Evolutionary conservation across 2,329 filamentous ascomycete genomes (phyloP), one percentile per base, ranked within the genome.

Genomic region (Trichoderma sp.): DNA sequence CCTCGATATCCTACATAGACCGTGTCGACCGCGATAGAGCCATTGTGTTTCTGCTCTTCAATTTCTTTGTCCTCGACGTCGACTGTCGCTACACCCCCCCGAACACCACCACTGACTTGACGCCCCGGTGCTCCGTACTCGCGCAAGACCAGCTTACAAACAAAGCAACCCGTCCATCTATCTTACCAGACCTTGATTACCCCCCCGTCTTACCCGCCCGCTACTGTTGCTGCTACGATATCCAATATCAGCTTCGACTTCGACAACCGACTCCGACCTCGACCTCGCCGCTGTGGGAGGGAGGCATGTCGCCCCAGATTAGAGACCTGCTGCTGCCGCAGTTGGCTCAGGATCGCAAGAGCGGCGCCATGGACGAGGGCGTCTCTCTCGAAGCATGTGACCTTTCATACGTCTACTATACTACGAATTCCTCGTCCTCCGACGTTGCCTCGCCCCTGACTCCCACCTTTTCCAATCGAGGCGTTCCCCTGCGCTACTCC

Each of bases 381-480:
- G 80, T 78, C 75, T 79, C 77, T 68, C 76, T 77, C 73, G 79
- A 80, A 39, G 79, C 80, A 28, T 76, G 76, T 73, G 83, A 84
- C 66, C 75, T 78, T 65, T 75, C 78, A 24, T 81, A 82, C 73
- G 80, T 83, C 74, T 85, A 84, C 76, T 83, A 84, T 76, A 83
- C 81, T 64, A 81, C 84, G 70, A 86, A 87, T 77, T 89, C 87
- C 5, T 90, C 87, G 21, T 85, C 86, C 12, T 93, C 92, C 24
- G 92, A 92, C 75, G 84, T 90, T 75, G 88, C 89, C 14, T 91
- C 92, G 24, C 92, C 92, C 66, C 83, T 91, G 47, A 93, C 91
- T 56, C 91, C 92, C 26, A 92, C 90, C 21, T 93, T 92, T 78
- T 91, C 87, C 34, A 67, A 4, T 81, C 90, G 63, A 87, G 87